Conservation (phyloP, 2,329 filamentous ascomycete species). For the Aspergillus transmontanensis region DNA sequence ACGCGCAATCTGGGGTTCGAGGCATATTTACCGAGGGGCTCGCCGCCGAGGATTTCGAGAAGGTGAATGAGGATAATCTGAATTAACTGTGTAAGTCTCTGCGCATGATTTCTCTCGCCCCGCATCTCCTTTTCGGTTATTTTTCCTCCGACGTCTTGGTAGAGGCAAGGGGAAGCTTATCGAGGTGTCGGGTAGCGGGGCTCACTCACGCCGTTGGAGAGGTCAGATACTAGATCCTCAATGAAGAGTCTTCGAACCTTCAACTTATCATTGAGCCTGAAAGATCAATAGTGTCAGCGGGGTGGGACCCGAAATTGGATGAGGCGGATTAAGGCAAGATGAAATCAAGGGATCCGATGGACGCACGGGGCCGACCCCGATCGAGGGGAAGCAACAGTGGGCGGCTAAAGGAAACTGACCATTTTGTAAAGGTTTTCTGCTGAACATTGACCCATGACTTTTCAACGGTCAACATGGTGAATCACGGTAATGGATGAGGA, state of each 20-base stretch:
- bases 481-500: slow-evolving; percentile 22
- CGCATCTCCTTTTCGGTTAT: no score
- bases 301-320: background rate
- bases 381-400: background rate
- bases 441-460: slow-evolving; percentile 76
- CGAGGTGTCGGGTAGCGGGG: slow-evolving; percentile 5
- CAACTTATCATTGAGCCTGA: slow-evolving; percentile 96
- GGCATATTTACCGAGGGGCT: slow-evolving; percentile 95
- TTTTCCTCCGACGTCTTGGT: background rate
- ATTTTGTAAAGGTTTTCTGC: slow-evolving; percentile 99
- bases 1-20: slow-evolving; percentile 94
- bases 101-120: background rate
- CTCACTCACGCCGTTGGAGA: slow-evolving; percentile 84
- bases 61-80: slow-evolving; percentile 95
- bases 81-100: slow-evolving; percentile 3
- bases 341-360: background rate
- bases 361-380: background rate
- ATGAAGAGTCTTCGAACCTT: slow-evolving; percentile 76
- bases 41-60: slow-evolving; percentile 90
- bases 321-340: background rate
- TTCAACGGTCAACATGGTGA: slow-evolving; percentile 54
- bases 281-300: background rate
- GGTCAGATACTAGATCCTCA: slow-evolving; percentile 82
- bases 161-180: background rate
- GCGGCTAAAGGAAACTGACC: slow-evolving; percentile 51